Conservation (phyloP, 1,139 yeast species). For the Scheffersomyces quercinus region DNA sequence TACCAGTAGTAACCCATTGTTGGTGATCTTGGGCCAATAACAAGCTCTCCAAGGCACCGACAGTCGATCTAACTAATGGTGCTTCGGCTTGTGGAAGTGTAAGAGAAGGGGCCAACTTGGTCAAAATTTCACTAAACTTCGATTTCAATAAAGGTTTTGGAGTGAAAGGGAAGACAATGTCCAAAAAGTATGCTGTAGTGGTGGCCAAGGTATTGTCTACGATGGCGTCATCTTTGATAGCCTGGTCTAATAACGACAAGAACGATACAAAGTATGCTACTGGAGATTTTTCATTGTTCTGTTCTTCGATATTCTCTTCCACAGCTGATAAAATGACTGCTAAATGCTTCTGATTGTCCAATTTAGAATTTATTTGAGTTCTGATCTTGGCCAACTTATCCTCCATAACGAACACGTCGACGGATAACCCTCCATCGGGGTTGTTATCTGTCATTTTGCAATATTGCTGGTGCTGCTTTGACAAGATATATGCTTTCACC, state of each 20-base stretch:
- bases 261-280: conserved; percentile 85
- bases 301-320: conserved; percentile 82
- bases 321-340: conserved; percentile 81
- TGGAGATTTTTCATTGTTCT: conserved; percentile 58
- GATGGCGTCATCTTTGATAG: conserved; percentile 55
- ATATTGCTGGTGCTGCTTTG: not conserved
- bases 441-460: conserved; percentile 31
- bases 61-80: conserved; percentile 78
- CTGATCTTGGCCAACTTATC: conserved; percentile 70
- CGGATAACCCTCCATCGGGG: conserved; percentile 45
- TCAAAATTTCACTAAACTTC: conserved; percentile 74
- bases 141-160: conserved; percentile 67
- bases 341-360: conserved; percentile 78
- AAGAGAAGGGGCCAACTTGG: conserved; percentile 79
- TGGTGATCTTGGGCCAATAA: conserved; percentile 77
- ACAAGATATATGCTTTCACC: conserved; percentile 1
- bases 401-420: conserved; percentile 55
- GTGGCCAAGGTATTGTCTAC: conserved; percentile 65
- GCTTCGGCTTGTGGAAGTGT: conserved; percentile 74
- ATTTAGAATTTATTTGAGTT: conserved; percentile 67
- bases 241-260: conserved; percentile 76
- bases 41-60: conserved; percentile 81
- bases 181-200: conserved; percentile 79
- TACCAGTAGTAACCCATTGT: conserved; percentile 62
- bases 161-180: conserved; percentile 73